Conservation (phyloP, 139 green algal species). For the Nannochloris sp. region DNA sequence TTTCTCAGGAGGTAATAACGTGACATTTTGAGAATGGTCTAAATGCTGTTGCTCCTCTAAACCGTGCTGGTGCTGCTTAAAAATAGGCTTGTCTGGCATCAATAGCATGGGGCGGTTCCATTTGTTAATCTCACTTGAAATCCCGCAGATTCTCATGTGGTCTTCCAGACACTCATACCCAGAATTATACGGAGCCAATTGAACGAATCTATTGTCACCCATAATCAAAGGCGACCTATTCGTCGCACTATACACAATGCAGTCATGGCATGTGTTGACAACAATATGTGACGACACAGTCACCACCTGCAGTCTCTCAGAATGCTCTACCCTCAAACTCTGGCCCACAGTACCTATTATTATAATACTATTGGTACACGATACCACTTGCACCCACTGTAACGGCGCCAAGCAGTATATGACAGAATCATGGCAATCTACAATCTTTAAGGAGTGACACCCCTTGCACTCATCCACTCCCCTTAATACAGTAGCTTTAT, state of each 20-base stretch:
- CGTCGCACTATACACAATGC: constrained; percentile 65
- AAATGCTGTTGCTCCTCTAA: constrained; percentile 15
- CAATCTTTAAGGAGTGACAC: constrained; percentile 25
- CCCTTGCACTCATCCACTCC: constrained; percentile 55
- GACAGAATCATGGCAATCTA: constrained; percentile 75
- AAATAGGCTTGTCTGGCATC: constrained; percentile 29
- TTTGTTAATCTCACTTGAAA: constrained; percentile 44
- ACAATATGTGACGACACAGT: constrained; percentile 38
- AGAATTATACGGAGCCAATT: constrained; percentile 75
- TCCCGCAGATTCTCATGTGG: constrained; percentile 50
- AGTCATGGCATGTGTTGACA: constrained; percentile 72
- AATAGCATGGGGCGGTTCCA: constrained; percentile 58
- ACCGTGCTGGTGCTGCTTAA: constrained; percentile 13
- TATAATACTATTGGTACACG: constrained; percentile 76
- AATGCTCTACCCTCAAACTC: constrained; percentile 66
- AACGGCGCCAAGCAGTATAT: constrained; percentile 80
- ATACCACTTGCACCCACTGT: constrained; percentile 52
- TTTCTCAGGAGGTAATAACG: constrained; percentile 64
- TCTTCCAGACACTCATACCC: constrained; percentile 56
- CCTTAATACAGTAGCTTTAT: constrained; percentile 63
- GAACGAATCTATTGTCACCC: constrained; percentile 69
- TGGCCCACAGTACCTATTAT: constrained; percentile 58
- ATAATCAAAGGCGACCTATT: constrained; percentile 56
- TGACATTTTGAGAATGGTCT: constrained; percentile 13
- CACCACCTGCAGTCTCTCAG: constrained; percentile 64